Base-by-base conservation (phyloP, 225 moss, liverwort and hornwort species). In the Rhytidiadelphus loreus region DNA sequence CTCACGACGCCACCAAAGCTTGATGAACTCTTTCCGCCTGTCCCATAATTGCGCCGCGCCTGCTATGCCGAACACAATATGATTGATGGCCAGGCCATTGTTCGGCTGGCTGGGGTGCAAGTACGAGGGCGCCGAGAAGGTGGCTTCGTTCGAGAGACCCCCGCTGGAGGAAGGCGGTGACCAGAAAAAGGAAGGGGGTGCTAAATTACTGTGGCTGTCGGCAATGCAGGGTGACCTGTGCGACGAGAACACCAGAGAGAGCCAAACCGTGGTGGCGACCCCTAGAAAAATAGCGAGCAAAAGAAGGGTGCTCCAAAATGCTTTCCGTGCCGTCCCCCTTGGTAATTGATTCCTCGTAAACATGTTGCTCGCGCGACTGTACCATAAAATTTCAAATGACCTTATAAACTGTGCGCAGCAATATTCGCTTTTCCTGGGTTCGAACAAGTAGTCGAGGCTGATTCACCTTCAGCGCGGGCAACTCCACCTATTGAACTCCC, bases 21-120 rank as follows among this genome's bases (percentile, higher is more conserved):
- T 97, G 30, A 98, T 92, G 68, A 95, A 95, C 94, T 98, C 98
- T 87, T 96, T 96, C 52, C 98, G 92, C 77, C 90, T 91, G 65
- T 95, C 89, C 98, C 98, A 98, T 37, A 98, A 91, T 87, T 98
- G 95, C 14, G 97, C 94, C n/a, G 97, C 95, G 88, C 97, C 98
- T 15, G 97, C 98, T 77, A 98, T 98, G 86, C 97, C 98, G 85
- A 98, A 98, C 64, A 98, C 96, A 65, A 98, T 92, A 26, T 94
- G 90, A 86, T 92, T 89, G 32, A 92, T 85, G 37, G 82, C 77
- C 53, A 92, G 88, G 12, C 88, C 91, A 39, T 75, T 79, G 68
- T 80, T 88, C 6, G 84, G 85, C 55, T 88, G 91, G 33, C 82
- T 84, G 37, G 91, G 88, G 72, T 85, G 87, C 29, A 91, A 3